Base-by-base conservation (phyloP, 2,329 filamentous ascomycete species). In the Beauveria sp. region DNA sequence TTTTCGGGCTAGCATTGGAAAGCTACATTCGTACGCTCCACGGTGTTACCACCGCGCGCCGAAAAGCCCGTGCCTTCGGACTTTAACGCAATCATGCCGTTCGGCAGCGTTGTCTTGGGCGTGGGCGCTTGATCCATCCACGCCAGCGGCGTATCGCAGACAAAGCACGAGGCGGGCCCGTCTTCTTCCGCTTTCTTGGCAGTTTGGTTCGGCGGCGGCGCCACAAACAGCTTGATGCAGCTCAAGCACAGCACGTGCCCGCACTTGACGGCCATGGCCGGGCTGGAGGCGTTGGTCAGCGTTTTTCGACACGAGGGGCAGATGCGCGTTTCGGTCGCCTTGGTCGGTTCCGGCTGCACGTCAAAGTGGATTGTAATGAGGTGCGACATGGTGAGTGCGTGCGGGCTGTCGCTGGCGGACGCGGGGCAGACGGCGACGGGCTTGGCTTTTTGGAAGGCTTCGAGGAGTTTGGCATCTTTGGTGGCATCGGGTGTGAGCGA, bases 31-130 rank as follows among this genome's bases (percentile, higher is more conserved):
- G 83, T 77, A 72, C 88, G 95, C 75, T 89, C 89, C 18, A 96
- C 91, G 68, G 90, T 84, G 70, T 89, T 96, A 57, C 84, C 83
- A 3, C 95, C 93, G n/a, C 88, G 88, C 5, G 91, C 89, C 5
- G 93, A 93, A 74, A 96, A 98, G 0, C 93, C 93, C 0, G 93
- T 98, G 0, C 93, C 93, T 68, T 97, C 93, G 42, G 88, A 90
- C 66, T 84, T 87, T 54, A 98, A 83, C 69, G 89, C 85, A 3
- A 97, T 87, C 40, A 97, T 71, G 0, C 93, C 93, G 0, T 87
- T 84, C 63, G 80, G 85, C 42, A 88, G 80, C 58, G 78, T 84
- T 42, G 86, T 81, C 67, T 84, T 84, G 48, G 66, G 65, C 62
- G 54, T 69, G 67, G 66, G 70, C 68, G 81, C 74, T 59, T 76